phyloP scores from a whole-genome alignment of 2,329 filamentous ascomycete genomes.

The Apiospora pterosperma region DNA sequence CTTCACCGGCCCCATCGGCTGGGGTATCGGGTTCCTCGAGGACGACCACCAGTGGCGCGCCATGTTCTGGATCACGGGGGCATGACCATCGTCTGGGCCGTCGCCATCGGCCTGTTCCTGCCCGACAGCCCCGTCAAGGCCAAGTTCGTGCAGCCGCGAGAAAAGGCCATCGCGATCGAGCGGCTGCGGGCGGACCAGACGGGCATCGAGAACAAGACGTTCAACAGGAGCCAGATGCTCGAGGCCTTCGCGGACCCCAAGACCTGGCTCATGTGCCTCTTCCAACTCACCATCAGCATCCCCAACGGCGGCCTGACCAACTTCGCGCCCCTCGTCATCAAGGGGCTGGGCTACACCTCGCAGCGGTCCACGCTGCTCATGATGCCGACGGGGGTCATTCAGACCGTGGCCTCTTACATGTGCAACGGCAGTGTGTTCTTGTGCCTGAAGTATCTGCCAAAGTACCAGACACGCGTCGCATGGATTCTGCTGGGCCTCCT shows the following conservation, averaged over 20 bases:
- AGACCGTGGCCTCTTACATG: constrained; percentile 30
- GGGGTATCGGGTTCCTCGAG: constrained; percentile 9
- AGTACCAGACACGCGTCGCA: constrained; percentile 13
- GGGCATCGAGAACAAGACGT: constrained; percentile 49
- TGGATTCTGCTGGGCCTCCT: constrained; percentile 17
- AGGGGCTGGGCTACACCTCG: not conserved
- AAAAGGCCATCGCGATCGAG: constrained; percentile 46
- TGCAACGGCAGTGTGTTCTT: constrained; percentile 34
- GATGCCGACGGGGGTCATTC: constrained; percentile 27
- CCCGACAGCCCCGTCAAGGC: constrained; percentile 50
- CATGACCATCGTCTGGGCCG: constrained; percentile 20
- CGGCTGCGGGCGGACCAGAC: constrained; percentile 49
- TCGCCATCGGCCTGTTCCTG: constrained; percentile 44
- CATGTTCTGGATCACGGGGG: constrained; percentile 22
- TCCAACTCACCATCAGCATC: constrained; percentile 45
- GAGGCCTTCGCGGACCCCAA: constrained; percentile 17
- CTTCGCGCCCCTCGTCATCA: not conserved
- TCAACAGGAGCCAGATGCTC: constrained; percentile 30
- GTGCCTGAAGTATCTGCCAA: constrained; percentile 13
- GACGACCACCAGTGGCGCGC: constrained; percentile 7
- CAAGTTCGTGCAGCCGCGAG: constrained; percentile 41
- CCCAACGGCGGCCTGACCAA: constrained; percentile 7
- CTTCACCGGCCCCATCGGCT: constrained; percentile 9
- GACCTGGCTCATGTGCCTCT: constrained; percentile 17
- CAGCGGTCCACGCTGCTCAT: not conserved